Evolutionary conservation across 768 basidiomycete genomes (phyloP).

Genomic region (Cystoderma amianthinum): DNA sequence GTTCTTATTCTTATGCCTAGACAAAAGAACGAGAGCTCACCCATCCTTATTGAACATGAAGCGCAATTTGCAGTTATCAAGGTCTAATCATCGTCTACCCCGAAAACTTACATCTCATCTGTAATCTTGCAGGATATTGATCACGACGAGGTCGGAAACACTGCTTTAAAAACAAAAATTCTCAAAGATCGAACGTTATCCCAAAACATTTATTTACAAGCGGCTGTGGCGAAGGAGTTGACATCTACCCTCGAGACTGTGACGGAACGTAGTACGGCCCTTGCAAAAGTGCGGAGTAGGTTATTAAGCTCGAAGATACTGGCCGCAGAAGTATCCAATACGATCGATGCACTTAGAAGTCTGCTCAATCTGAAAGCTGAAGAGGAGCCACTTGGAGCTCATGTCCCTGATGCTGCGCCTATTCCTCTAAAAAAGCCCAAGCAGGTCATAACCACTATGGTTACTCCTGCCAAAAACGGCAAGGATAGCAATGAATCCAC

Average conservation of each 20-base stretch:
- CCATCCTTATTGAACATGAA: conserved; percentile 44
- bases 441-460: background rate
- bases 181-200: conserved; percentile 63
- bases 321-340: conserved; percentile 46
- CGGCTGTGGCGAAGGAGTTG: conserved; percentile 40
- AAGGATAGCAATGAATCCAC: background rate
- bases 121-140: conserved; percentile 40
- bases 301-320: conserved; percentile 75
- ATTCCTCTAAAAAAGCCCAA: background rate
- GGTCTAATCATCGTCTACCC: conserved; percentile 26
- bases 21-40: conserved; percentile 26
- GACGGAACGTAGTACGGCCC: conserved; percentile 30
- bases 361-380: conserved; percentile 24
- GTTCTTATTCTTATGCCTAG: too few species aligned
- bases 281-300: conserved; percentile 61
- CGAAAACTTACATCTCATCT: background rate
- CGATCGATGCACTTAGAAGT: conserved; percentile 42
- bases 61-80: conserved; percentile 58
- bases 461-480: background rate
- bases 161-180: conserved; percentile 67
- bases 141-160: conserved; percentile 50
- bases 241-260: conserved; percentile 21
- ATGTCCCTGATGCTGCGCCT: conserved; percentile 16
- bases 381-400: conserved; percentile 13
- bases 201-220: conserved; percentile 36